Evolutionary conservation across 1,284 basidiomycete genomes (phyloP).

Genomic region (Ustilago shanxiensis): DNA sequence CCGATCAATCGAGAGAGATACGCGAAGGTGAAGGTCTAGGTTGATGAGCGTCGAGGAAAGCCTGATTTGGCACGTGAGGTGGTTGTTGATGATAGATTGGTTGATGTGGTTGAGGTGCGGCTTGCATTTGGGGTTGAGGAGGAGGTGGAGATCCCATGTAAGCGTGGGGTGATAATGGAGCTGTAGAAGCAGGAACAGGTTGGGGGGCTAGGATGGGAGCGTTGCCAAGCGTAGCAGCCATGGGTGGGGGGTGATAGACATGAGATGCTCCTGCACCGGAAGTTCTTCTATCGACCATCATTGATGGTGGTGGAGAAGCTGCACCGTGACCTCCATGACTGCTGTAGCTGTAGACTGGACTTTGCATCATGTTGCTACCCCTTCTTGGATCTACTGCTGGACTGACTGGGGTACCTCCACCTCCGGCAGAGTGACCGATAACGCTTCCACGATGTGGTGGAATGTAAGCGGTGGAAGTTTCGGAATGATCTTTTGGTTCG

Average conservation of each 20-base stretch:
- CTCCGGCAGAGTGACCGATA: not conserved
- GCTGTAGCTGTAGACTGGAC: conserved; percentile 15
- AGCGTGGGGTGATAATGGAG: not conserved
- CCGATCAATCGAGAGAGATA: conserved; percentile 28
- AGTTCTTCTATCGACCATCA: conserved; percentile 6
- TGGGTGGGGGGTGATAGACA: conserved; percentile 3
- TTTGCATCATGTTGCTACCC: conserved; percentile 9
- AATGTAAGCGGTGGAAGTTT: conserved; percentile 4
- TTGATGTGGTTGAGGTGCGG: not conserved
- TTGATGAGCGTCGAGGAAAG: conserved; percentile 11
- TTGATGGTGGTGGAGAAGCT: not conserved
- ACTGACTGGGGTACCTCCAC: not conserved
- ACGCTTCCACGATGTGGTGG: conserved; percentile 11
- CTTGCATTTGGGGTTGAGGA: not conserved
- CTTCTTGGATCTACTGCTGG: conserved; percentile 3
- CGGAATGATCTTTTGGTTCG: conserved; percentile 19
- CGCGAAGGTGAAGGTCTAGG: conserved; percentile 24
- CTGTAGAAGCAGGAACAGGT: conserved; percentile 13
- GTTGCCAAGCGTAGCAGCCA: conserved; percentile 16
- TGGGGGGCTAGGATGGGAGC: conserved; percentile 17
- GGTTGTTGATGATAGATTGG: not conserved
- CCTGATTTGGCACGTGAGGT: conserved; percentile 4
- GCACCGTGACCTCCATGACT: not conserved
- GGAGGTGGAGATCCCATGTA: conserved; percentile 1
- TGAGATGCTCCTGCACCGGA: not conserved